These are phyloP conservation scores for Malassezia yamatoensis DNA, from an alignment of 1,284 basidiomycete genomes.

Conservation along the genomic window DNA sequence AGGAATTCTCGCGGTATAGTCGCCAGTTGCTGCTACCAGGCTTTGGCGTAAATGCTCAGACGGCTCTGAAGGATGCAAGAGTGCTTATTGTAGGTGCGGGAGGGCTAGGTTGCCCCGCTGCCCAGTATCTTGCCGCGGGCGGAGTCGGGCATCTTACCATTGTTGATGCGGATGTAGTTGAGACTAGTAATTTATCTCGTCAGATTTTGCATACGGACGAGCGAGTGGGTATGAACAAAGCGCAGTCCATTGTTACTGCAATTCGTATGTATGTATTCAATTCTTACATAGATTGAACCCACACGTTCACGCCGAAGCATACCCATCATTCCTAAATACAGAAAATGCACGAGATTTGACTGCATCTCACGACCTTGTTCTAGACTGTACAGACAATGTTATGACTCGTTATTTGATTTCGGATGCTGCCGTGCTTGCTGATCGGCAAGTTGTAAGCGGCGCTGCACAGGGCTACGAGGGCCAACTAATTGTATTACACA, in stretches of 20 bases:
- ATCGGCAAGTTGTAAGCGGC: slow-evolving; percentile 74
- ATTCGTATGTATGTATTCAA: slow-evolving; percentile 5
- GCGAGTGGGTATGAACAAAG: slow-evolving; percentile 72
- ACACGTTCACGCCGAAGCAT: slow-evolving; percentile 23
- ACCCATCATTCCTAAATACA: slow-evolving; percentile 18
- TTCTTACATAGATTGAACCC: slow-evolving; percentile 28
- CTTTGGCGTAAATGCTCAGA: slow-evolving; percentile 68
- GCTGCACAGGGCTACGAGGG: slow-evolving; percentile 87
- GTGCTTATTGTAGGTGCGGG: slow-evolving; percentile 88
- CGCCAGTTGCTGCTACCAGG: slow-evolving; percentile 91
- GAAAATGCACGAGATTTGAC: slow-evolving; percentile 29
- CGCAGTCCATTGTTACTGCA: slow-evolving; percentile 61
- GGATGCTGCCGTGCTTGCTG: slow-evolving; percentile 68
- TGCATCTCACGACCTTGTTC: slow-evolving; percentile 56
- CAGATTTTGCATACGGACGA: slow-evolving; percentile 79
- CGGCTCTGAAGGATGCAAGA: slow-evolving; percentile 64
- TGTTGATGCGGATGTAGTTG: slow-evolving; percentile 81
- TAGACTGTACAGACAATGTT: slow-evolving; percentile 93
- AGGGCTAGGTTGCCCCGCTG: slow-evolving; percentile 85
- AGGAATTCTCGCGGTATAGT: slow-evolving; percentile 82
- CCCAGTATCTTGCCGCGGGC: slow-evolving; percentile 83
- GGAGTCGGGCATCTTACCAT: slow-evolving; percentile 84
- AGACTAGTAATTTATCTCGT: slow-evolving; percentile 82
- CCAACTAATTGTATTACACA: slow-evolving; percentile 56
- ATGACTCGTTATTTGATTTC: slow-evolving; percentile 85